A percentile compares a stretch with the other conserved stretches of the same genome.
Conservation (phyloP, 805 yeast species). For the Metschnikowia amazonensis region DNA sequence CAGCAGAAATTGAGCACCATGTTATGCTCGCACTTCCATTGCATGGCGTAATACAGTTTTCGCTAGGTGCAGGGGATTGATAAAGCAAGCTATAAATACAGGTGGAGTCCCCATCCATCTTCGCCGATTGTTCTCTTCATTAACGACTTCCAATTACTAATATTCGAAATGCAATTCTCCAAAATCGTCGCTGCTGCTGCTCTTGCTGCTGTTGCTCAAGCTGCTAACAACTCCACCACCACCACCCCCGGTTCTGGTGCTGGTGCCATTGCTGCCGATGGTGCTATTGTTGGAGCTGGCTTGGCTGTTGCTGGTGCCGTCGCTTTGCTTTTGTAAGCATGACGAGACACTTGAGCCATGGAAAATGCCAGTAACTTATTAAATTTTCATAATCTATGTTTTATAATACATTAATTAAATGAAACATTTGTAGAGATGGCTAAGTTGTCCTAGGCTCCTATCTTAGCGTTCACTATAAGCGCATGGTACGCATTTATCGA, state of each 20-base stretch:
- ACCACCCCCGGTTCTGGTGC: conserved; percentile 15
- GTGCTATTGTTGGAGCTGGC: conserved; percentile 18
- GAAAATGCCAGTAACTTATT: neutral
- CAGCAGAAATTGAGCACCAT: neutral
- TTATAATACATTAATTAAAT: neutral
- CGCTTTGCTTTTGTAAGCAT: conserved; percentile 17
- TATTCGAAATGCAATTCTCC: conserved; percentile 20
- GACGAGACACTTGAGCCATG: neutral
- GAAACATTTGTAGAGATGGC: neutral
- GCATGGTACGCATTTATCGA: neutral
- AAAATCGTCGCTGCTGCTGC: conserved; percentile 18
- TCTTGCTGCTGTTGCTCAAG: conserved; percentile 21
- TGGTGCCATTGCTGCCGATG: conserved; percentile 15
- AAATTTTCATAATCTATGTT: neutral
- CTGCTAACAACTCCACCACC: conserved; percentile 20
- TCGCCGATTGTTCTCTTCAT: neutral
- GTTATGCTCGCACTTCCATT: conserved; percentile 7
- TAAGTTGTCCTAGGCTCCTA: no score
- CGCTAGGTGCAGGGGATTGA: conserved; percentile 1
- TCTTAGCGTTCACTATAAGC: no score
- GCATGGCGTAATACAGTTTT: neutral
- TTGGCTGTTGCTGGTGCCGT: conserved; percentile 20
- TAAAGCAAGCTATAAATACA: conserved; percentile 3
- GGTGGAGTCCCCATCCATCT: neutral
- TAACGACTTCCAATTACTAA: neutral